Evolutionary conservation across 2,329 filamentous ascomycete species (phyloP).

Genomic region (Emericellopsis atlantica): DNA sequence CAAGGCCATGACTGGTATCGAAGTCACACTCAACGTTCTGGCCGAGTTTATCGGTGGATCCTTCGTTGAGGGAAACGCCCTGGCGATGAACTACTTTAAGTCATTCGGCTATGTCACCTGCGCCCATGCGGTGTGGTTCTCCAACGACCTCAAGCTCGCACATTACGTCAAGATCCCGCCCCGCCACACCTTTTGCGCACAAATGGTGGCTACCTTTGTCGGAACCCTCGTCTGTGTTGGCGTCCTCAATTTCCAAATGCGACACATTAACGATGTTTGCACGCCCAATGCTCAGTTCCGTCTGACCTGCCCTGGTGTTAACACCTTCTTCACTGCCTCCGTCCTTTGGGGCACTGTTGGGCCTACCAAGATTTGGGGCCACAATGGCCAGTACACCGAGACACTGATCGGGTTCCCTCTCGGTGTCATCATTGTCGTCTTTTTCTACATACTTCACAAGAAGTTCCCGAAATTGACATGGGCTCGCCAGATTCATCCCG

Average conservation of each 20-base stretch:
- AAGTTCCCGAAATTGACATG: slow-evolving; percentile 25
- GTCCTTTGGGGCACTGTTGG: slow-evolving; percentile 43
- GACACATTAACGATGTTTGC: slow-evolving; percentile 34
- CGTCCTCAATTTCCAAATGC: slow-evolving; percentile 36
- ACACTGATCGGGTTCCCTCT: slow-evolving; percentile 37
- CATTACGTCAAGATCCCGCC: slow-evolving; percentile 51
- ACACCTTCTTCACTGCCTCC: slow-evolving; percentile 43
- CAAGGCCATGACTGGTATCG: slow-evolving; percentile 38
- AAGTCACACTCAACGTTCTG: slow-evolving; percentile 38
- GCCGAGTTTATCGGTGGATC: slow-evolving; percentile 41
- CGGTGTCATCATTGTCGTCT: slow-evolving; percentile 29
- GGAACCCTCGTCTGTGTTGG: slow-evolving; percentile 37
- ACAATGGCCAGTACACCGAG: slow-evolving; percentile 31
- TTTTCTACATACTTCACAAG: slow-evolving; percentile 25
- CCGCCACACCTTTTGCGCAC: slow-evolving; percentile 43
- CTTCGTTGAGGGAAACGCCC: slow-evolving; percentile 33
- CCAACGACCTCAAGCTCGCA: slow-evolving; percentile 33
- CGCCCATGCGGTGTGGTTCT: slow-evolving; percentile 37
- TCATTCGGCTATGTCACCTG: slow-evolving; percentile 36
- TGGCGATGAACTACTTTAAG: slow-evolving; percentile 44
- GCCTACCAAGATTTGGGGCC: slow-evolving; percentile 35
- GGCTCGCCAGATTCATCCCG: slow-evolving; percentile 32
- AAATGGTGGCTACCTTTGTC: slow-evolving; percentile 43
- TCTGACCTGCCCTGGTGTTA: slow-evolving; percentile 37
- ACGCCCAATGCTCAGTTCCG: slow-evolving; percentile 31